These are phyloP conservation scores for Escallonia herrerae DNA, from an alignment of 129 eudicot species.

Conservation along the genomic window DNA sequence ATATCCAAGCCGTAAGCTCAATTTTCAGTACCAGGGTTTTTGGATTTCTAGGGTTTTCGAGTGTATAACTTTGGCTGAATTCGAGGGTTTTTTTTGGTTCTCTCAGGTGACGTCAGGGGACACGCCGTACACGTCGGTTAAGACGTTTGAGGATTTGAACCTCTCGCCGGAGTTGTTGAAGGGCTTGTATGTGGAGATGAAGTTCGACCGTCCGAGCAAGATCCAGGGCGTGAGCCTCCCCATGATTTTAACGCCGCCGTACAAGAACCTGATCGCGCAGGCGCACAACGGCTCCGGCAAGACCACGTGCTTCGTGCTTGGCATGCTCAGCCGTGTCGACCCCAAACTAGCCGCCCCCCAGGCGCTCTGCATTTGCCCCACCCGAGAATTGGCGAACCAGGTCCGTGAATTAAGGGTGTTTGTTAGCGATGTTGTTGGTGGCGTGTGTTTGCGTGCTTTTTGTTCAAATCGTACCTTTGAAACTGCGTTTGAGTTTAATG, in stretches of 20 bases:
- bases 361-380: slow-evolving; percentile 85
- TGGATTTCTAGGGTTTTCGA: neutral
- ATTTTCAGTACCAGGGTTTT: neutral
- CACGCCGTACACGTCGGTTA: slow-evolving; percentile 74
- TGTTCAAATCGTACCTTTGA: too few relatives aligned
- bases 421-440: too few relatives aligned
- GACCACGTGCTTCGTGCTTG: slow-evolving; percentile 91
- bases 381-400: slow-evolving; percentile 83
- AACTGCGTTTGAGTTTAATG: too few relatives aligned
- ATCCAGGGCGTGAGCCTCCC: slow-evolving; percentile 80
- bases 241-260: slow-evolving; percentile 82
- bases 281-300: slow-evolving; percentile 93
- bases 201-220: slow-evolving; percentile 86
- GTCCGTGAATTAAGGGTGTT: slow-evolving; percentile 10
- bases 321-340: slow-evolving; percentile 90
- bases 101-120: slow-evolving; percentile 59
- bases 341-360: slow-evolving; percentile 56
- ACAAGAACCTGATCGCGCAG: slow-evolving; percentile 72
- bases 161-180: slow-evolving; percentile 58
- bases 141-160: slow-evolving; percentile 65
- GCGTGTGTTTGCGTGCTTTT: too few relatives aligned
- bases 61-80: neutral
- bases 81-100: neutral
- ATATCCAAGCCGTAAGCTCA: slow-evolving; percentile 15
- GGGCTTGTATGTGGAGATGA: slow-evolving; percentile 80